Percentiles rank a stretch among this genome's conserved stretches.
phyloP scores from a whole-genome alignment of 179 eudicot genomes.

The Beta lomatogona region DNA sequence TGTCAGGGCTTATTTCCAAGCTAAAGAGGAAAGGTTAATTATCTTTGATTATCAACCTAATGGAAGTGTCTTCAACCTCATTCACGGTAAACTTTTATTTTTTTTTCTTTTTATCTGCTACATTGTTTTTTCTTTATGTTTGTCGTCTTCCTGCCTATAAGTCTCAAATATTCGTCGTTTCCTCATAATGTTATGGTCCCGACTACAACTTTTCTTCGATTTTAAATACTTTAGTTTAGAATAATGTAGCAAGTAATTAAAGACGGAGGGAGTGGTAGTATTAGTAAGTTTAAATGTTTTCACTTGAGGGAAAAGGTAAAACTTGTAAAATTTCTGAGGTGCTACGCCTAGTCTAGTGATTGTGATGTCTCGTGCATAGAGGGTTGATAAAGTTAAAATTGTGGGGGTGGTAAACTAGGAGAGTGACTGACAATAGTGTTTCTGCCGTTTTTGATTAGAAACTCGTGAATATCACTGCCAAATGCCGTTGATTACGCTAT shows the following conservation, averaged over 20 bases:
- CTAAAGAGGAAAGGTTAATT: constrained; percentile 69
- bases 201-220: no score
- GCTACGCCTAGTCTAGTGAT: background rate
- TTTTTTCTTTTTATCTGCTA: background rate
- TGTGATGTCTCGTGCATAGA: background rate
- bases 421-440: constrained; percentile 17
- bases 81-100: constrained; percentile 54
- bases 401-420: background rate
- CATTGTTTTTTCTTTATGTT: background rate
- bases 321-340: no score
- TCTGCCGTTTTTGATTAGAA: constrained; percentile 3
- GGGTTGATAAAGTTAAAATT: constrained; percentile 9
- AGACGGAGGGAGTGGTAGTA: no score
- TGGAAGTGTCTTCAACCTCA: constrained; percentile 86
- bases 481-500: constrained; percentile 14
- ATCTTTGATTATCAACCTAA: constrained; percentile 82
- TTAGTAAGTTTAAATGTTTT: no score
- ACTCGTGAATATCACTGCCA: constrained; percentile 9
- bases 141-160: background rate
- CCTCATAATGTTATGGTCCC: no score
- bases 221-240: no score
- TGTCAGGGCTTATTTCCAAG: constrained; percentile 79
- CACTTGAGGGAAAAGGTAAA: no score
- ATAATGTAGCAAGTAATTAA: no score
- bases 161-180: no score